Evolutionary conservation across 257 asterid species (phyloP), one percentile per base, ranked within the genome.

Genomic region (Lantana camara): DNA sequence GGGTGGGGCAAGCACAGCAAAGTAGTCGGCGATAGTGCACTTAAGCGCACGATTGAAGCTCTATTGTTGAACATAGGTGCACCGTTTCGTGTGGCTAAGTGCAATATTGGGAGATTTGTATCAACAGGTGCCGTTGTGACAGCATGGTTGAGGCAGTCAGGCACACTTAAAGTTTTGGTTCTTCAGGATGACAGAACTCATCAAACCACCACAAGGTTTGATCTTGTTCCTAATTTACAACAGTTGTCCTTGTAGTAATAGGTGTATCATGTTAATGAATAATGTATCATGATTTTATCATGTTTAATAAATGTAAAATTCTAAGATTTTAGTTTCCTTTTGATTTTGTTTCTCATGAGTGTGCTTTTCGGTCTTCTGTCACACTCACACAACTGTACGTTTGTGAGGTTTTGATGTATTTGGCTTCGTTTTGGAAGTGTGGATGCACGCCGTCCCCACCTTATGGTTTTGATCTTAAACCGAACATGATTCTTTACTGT

Each of bases 1-100:
- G 98, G 98, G 46, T 92, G 98, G 98, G 98, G 98, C 38, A 92
- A 92, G 79, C 98, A 92, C 83, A 92, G 98, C 88, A 92, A 92
- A 67, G 81, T 89, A 20, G 91, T 88, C 24, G 97, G 98, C 14
- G 96, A 87, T 48, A 88, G 97, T 6, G 82, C 94, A 0, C 83
- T 92, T 16, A 92, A 92, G 74, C 86, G 95, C 7, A 60, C 87
- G 0, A 64, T 92, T 13, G 98, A 89, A 73, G 89, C 91, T 22
- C 83, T 89, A 29, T 93, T 92, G 13, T 47, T 57, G 4, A 82
- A 87, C 91, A 85, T 92, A 24, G 97, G 97, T 5, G 96, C 97
- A 6, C 98, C 98, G 1, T 92, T 92, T 63, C 66, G 68, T 58
- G 66, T 92, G 47, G 95, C 97, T 34, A 85, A 85, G 70, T 79